Evolutionary conservation across 1,139 yeast species (phyloP).

Genomic region (Zygosaccharomyces sapae): DNA sequence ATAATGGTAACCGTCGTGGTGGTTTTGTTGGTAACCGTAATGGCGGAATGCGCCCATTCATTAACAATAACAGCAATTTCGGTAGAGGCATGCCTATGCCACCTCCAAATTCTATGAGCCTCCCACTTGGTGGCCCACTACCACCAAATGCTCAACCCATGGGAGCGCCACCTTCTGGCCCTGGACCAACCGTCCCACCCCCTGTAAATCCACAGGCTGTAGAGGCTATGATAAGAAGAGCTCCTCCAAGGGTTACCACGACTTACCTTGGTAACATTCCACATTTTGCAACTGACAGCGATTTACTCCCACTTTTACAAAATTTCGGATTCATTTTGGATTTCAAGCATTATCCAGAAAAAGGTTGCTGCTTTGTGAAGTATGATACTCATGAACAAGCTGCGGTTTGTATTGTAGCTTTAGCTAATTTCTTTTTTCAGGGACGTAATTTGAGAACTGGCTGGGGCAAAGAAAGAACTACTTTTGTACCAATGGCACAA

Average conservation of each 20-base stretch:
- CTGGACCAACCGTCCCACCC: constrained; percentile 30
- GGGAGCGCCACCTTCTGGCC: constrained; percentile 19
- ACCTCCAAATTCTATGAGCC: constrained; percentile 18
- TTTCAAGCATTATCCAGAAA: constrained; percentile 74
- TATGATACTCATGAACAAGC: constrained; percentile 86
- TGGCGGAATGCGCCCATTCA: constrained; percentile 16
- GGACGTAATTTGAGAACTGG: constrained; percentile 82
- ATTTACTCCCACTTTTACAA: constrained; percentile 70
- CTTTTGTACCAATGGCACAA: constrained; percentile 33
- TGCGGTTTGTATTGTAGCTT: constrained; percentile 78
- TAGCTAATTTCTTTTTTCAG: constrained; percentile 68
- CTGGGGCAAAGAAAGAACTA: constrained; percentile 74
- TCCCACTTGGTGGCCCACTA: constrained; percentile 21
- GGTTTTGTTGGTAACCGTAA: constrained; percentile 25
- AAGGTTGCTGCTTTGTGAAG: constrained; percentile 59
- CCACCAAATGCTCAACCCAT: constrained; percentile 19
- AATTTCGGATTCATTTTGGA: constrained; percentile 80
- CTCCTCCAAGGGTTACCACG: constrained; percentile 73
- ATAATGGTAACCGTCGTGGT: constrained; percentile 24
- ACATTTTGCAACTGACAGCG: constrained; percentile 68
- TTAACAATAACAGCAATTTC: constrained; percentile 10
- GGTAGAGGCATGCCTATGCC: constrained; percentile 22
- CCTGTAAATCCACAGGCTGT: constrained; percentile 51
- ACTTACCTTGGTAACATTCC: constrained; percentile 85
- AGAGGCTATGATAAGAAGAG: constrained; percentile 67